These are phyloP conservation scores for Penicillium sp. DNA, from an alignment of 2,329 filamentous ascomycete genomes.

Conservation along the genomic window DNA sequence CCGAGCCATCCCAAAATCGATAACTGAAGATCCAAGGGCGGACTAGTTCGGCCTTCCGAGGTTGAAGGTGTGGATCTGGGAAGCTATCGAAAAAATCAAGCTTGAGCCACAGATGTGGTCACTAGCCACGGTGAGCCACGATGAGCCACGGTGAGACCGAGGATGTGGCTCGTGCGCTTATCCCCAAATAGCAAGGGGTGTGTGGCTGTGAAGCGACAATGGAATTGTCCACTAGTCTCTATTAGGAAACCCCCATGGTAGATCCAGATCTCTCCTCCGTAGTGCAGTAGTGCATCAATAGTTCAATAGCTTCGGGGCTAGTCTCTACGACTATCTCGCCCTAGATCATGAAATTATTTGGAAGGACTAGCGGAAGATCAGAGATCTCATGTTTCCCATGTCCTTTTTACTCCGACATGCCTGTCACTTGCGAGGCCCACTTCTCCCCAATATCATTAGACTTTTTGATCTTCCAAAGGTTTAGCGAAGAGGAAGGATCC, in stretches of 20 bases:
- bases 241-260: not conserved
- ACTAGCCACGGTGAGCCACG: conserved; percentile 23
- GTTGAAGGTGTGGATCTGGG: conserved; percentile 15
- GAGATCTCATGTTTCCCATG: not conserved
- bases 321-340: conserved; percentile 2
- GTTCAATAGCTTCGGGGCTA: conserved; percentile 3
- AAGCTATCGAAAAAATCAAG: conserved; percentile 18
- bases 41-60: conserved; percentile 23
- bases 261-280: not conserved
- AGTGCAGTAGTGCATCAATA: conserved; percentile 1
- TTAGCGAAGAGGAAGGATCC: not conserved
- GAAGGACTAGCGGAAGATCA: conserved; percentile 12
- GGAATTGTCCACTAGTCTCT: conserved; percentile 1
- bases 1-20: conserved; percentile 20
- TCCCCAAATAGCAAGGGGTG: conserved; percentile 13
- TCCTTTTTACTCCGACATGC: conserved; percentile 1
- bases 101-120: conserved; percentile 10
- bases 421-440: conserved; percentile 1
- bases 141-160: conserved; percentile 20
- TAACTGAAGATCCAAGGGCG: conserved; percentile 29
- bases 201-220: conserved; percentile 14
- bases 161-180: conserved; percentile 19
- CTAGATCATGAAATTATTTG: conserved; percentile 17
- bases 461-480: not conserved
- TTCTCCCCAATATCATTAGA: not conserved